These are phyloP conservation scores for Neotropicomus parvogracilis DNA, from an alignment of 1,284 basidiomycete genomes.

Conservation along the genomic window DNA sequence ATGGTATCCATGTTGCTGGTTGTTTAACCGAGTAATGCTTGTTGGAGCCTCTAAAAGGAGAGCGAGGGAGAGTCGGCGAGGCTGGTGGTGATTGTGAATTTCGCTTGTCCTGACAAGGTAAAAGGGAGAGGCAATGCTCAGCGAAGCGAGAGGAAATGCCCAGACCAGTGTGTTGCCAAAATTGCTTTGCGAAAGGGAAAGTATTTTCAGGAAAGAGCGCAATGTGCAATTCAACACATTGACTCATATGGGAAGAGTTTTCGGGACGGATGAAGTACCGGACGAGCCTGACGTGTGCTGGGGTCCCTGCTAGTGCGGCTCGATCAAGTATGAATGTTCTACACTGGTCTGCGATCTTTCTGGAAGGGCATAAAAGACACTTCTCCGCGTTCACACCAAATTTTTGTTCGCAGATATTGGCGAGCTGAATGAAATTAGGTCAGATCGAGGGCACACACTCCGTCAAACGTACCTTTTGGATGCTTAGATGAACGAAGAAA, in stretches of 20 bases:
- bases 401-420: constrained; percentile 69
- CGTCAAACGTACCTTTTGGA: constrained; percentile 68
- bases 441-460: background rate
- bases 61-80: constrained; percentile 31
- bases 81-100: constrained; percentile 25
- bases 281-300: constrained; percentile 61
- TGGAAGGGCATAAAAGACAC: constrained; percentile 78
- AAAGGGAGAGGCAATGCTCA: constrained; percentile 73
- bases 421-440: constrained; percentile 53
- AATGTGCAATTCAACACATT: constrained; percentile 67
- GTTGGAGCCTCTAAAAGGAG: constrained; percentile 47
- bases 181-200: constrained; percentile 78
- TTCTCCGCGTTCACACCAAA: constrained; percentile 69
- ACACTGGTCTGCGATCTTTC: constrained; percentile 69
- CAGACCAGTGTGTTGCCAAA: constrained; percentile 94
- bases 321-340: constrained; percentile 69
- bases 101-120: constrained; percentile 38
- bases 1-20: constrained; percentile 24
- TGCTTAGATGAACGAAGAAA: constrained; percentile 91
- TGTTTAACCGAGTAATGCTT: constrained; percentile 60
- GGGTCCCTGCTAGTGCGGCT: constrained; percentile 38
- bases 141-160: constrained; percentile 89
- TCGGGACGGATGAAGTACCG: constrained; percentile 72
- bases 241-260: constrained; percentile 34
- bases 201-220: constrained; percentile 72